phyloP scores from a whole-genome alignment of 768 basidiomycete species.

The Multifurca ochricompacta region DNA sequence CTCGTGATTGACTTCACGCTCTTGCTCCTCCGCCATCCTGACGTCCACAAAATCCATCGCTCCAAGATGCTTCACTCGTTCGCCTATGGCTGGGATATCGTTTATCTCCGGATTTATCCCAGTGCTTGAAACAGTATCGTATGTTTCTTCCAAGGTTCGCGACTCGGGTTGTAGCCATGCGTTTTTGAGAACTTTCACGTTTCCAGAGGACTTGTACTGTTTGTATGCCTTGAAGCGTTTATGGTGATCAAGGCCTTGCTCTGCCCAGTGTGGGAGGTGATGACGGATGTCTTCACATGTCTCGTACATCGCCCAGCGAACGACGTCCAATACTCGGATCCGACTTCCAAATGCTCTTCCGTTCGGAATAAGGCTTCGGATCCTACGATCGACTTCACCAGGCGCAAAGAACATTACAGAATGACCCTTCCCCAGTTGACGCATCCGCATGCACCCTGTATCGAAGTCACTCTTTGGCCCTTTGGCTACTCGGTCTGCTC shows the following conservation, averaged over 20 bases:
- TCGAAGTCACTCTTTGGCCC: neutral
- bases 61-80: neutral
- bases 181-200: neutral
- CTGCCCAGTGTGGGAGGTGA: neutral
- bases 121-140: neutral
- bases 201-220: neutral
- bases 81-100: neutral
- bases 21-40: constrained; percentile 7
- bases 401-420: constrained; percentile 7
- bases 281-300: constrained; percentile 6
- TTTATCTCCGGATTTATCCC: neutral
- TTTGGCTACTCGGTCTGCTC: neutral
- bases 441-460: constrained; percentile 9
- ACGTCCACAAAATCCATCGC: neutral
- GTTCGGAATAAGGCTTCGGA: neutral
- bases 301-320: constrained; percentile 8
- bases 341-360: neutral
- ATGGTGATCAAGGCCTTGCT: constrained; percentile 4
- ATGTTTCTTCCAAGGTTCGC: neutral
- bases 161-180: constrained; percentile 1
- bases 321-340: neutral
- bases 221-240: neutral
- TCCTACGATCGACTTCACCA: neutral
- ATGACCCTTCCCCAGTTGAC: constrained; percentile 1
- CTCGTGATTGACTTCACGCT: constrained; percentile 4